Conservation (phyloP, 2,329 filamentous ascomycete species). For the Ceratocystis colombiana region DNA sequence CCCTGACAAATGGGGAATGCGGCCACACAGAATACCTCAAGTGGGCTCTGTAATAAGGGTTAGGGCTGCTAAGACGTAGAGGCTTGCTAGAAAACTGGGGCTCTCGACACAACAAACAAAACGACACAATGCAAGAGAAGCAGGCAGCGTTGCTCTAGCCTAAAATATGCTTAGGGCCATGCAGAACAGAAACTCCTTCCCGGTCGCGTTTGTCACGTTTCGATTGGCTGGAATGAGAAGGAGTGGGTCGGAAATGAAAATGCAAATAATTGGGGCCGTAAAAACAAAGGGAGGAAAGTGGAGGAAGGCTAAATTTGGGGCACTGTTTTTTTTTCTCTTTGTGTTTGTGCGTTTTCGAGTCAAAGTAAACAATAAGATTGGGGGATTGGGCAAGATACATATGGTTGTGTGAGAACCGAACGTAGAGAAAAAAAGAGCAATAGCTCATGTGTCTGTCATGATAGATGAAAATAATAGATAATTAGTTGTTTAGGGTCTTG, state of each 20-base stretch:
- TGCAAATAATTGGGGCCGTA: not conserved
- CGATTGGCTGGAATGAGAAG: not conserved
- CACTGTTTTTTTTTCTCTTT: not conserved
- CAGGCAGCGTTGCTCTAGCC: too few relatives aligned
- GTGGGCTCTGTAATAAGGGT: not conserved
- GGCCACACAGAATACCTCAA: too few relatives aligned
- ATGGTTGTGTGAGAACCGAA: too few relatives aligned
- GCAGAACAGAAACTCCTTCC: not conserved
- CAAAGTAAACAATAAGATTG: slow-evolving; percentile 8
- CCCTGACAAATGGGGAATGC: too few relatives aligned
- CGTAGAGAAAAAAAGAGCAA: too few relatives aligned
- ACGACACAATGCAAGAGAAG: too few relatives aligned
- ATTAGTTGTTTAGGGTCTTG: too few relatives aligned
- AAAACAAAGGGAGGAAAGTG: slow-evolving; percentile 15
- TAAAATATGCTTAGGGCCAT: not conserved
- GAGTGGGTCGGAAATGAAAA: not conserved
- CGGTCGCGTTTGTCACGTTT: not conserved
- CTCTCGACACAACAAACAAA: too few relatives aligned
- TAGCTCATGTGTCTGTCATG: too few relatives aligned
- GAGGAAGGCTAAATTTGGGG: slow-evolving; percentile 3
- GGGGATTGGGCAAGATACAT: not conserved
- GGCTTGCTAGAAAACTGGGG: too few relatives aligned
- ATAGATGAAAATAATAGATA: too few relatives aligned
- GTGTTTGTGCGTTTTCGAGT: slow-evolving; percentile 11
- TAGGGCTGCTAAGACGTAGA: not conserved